phyloP scores from a whole-genome alignment of 2,329 filamentous ascomycete genomes.

The Coniella vitis region DNA sequence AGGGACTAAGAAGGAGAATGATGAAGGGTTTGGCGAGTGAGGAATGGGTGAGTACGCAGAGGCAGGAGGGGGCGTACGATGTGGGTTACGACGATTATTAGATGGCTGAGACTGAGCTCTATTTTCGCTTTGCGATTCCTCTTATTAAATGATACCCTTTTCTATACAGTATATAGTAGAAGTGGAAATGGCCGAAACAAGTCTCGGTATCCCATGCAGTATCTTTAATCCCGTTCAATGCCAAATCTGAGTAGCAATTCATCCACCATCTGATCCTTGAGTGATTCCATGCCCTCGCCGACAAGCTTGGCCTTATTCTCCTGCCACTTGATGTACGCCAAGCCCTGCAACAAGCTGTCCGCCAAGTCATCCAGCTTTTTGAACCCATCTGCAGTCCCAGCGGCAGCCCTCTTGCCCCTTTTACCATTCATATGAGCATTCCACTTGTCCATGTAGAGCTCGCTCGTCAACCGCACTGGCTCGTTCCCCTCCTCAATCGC shows the following conservation, averaged over 20 bases:
- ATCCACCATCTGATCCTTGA: constrained; percentile 16
- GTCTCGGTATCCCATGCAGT: neutral
- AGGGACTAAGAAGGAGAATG: constrained; percentile 51
- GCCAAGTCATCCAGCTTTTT: constrained; percentile 76
- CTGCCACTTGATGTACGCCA: constrained; percentile 74
- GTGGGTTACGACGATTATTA: constrained; percentile 43
- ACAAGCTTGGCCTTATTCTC: constrained; percentile 39
- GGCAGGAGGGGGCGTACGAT: constrained; percentile 51
- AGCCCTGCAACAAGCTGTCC: constrained; percentile 70
- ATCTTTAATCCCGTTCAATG: too few species aligned
- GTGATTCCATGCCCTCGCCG: constrained; percentile 24
- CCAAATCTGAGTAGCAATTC: neutral
- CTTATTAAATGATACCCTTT: constrained; percentile 11
- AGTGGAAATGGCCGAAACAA: neutral
- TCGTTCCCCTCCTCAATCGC: constrained; percentile 23
- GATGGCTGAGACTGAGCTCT: neutral
- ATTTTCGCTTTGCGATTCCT: too few species aligned
- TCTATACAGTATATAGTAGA: neutral
- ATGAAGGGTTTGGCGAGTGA: constrained; percentile 49
- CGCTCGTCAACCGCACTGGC: constrained; percentile 28
- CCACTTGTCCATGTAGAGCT: constrained; percentile 24
- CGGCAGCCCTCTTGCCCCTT: constrained; percentile 16
- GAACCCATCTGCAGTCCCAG: constrained; percentile 20
- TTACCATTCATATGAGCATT: constrained; percentile 14
- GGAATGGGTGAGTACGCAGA: constrained; percentile 58